Evolutionary conservation across 164 flowering plant species (phyloP).

Genomic region (Umbilicus rupestris): DNA sequence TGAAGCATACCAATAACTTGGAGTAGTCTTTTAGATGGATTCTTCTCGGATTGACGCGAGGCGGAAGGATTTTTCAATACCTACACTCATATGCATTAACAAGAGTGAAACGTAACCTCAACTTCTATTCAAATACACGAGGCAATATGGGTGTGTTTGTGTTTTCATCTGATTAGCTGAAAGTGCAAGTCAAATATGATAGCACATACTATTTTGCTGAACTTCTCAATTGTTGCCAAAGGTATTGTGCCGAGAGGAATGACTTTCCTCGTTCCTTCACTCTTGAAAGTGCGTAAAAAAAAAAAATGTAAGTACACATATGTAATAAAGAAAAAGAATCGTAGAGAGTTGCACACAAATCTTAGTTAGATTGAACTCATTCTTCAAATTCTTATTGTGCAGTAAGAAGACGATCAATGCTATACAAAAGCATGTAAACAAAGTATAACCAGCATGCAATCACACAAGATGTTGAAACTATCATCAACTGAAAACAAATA

Average conservation of each 20-base stretch:
- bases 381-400: too few relatives aligned
- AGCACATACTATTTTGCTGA: constrained; percentile 48
- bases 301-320: constrained; percentile 4
- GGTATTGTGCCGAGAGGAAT: constrained; percentile 92
- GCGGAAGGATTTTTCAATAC: constrained; percentile 41
- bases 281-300: constrained; percentile 27
- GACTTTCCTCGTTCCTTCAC: constrained; percentile 70
- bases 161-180: neutral
- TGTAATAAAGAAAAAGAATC: neutral
- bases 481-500: neutral
- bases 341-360: neutral
- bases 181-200: too few relatives aligned
- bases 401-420: neutral
- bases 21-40: constrained; percentile 64
- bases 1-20: constrained; percentile 73
- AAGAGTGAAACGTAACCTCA: neutral
- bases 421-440: neutral
- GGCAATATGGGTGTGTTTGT: neutral
- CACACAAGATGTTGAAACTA: neutral
- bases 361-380: neutral
- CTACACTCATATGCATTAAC: constrained; percentile 24
- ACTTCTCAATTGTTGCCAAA: constrained; percentile 83
- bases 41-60: constrained; percentile 61
- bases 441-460: neutral
- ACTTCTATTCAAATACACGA: neutral